Evolutionary conservation across 73 alveolate genomes (phyloP).

Genomic region (Paramecium caudatum): DNA sequence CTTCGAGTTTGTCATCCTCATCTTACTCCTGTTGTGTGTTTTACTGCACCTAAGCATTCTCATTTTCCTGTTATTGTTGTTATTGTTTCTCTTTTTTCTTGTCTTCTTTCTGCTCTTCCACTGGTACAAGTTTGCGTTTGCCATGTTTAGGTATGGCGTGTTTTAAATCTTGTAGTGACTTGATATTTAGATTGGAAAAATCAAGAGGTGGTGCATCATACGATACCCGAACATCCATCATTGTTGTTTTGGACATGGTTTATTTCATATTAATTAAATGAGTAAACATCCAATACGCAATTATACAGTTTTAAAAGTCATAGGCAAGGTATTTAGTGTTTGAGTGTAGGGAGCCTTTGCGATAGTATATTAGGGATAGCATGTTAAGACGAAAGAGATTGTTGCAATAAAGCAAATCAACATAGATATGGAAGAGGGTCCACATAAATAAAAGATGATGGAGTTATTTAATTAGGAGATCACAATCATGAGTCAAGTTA

Average conservation of each 20-base stretch:
- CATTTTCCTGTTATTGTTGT: slow-evolving; percentile 42
- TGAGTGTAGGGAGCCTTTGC: slow-evolving; percentile 55
- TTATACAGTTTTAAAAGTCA: slow-evolving; percentile 2
- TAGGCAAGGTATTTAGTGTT: slow-evolving; percentile 33
- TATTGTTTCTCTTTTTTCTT: slow-evolving; percentile 28
- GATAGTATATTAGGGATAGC: slow-evolving; percentile 34
- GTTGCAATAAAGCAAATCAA: slow-evolving; percentile 54
- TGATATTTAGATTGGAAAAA: slow-evolving; percentile 49
- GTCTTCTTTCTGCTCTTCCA: slow-evolving; percentile 34
- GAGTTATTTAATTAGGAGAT: slow-evolving; percentile 15
- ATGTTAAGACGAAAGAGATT: slow-evolving; percentile 34
- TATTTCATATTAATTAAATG: slow-evolving; percentile 54
- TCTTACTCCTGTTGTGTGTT: background rate
- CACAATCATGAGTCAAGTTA: background rate
- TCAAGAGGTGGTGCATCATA: slow-evolving; percentile 68
- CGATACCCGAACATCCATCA: slow-evolving; percentile 9
- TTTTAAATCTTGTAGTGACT: slow-evolving; percentile 19
- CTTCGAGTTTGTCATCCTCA: slow-evolving; percentile 51
- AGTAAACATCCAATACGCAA: slow-evolving; percentile 14
- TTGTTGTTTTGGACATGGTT: slow-evolving; percentile 32
- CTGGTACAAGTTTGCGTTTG: slow-evolving; percentile 24
- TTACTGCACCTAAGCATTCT: slow-evolving; percentile 33
- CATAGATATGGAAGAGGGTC: slow-evolving; percentile 7
- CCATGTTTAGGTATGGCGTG: slow-evolving; percentile 2
- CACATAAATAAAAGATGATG: slow-evolving; percentile 23